phyloP scores from a whole-genome alignment of 2,329 filamentous ascomycete genomes.

The Ophiobolus disseminans region DNA sequence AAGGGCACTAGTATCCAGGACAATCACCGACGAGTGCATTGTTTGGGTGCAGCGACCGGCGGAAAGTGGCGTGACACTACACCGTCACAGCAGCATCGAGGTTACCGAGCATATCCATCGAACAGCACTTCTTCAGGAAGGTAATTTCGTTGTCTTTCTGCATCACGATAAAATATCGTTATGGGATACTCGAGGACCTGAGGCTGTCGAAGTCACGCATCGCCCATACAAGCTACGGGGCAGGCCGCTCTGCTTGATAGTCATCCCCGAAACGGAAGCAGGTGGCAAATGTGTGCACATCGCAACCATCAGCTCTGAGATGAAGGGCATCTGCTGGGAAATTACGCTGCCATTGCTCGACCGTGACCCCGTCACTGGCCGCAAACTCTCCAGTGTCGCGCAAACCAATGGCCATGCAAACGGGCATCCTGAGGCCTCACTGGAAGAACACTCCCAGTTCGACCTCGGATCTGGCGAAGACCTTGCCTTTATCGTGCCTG shows the following conservation, averaged over 20 bases:
- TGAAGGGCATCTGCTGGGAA: constrained; percentile 84
- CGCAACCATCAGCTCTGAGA: constrained; percentile 80
- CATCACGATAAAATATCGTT: constrained; percentile 73
- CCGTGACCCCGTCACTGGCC: constrained; percentile 35
- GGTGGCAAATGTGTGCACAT: constrained; percentile 66
- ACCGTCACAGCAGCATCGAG: constrained; percentile 72
- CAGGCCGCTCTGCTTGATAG: constrained; percentile 80
- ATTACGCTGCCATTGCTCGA: constrained; percentile 64
- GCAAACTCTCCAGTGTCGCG: constrained; percentile 31
- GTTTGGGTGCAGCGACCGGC: constrained; percentile 76
- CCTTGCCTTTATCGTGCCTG: constrained; percentile 71
- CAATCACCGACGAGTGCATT: constrained; percentile 77
- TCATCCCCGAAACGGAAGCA: constrained; percentile 70
- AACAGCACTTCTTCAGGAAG: constrained; percentile 78
- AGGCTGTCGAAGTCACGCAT: constrained; percentile 66
- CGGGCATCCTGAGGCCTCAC: constrained; percentile 48
- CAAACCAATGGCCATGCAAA: constrained; percentile 41
- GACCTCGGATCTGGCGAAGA: constrained; percentile 65
- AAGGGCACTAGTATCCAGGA: constrained; percentile 80
- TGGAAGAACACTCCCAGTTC: constrained; percentile 75
- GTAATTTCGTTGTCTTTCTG: constrained; percentile 81
- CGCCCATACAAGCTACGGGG: constrained; percentile 67
- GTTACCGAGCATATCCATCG: constrained; percentile 77
- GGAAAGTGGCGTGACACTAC: constrained; percentile 61
- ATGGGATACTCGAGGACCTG: constrained; percentile 75